Evolutionary conservation across 805 yeast genomes (phyloP), one percentile per base, ranked within the genome.

Genomic region (Tetrapisispora iriomotensis): DNA sequence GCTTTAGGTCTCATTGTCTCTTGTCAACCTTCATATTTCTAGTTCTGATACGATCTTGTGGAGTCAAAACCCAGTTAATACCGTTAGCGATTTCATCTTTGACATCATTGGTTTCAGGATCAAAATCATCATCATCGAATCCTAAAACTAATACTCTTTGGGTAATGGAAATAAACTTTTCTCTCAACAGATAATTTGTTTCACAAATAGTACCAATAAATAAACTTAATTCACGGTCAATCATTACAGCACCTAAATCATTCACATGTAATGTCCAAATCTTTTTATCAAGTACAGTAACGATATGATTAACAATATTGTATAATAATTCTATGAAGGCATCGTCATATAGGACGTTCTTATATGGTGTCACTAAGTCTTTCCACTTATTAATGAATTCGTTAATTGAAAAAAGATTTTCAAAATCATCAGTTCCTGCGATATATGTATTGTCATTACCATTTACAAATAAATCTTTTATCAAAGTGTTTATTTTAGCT

Each of bases 141-240:
- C 94, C 92, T 29, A 87, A 66, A 33, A 86, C 67, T 67, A 85
- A 72, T 17, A 86, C 82, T 31, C 92, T 70, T 57, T 90, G 97
- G 0, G 95, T 86, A 6, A 86, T 77, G 42, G 86, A 68, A 7
- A 82, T 70, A 54, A 90, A 90, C 49, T 75, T 74, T 44, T 85
- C 92, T 43, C 96, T 68, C 48, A 87, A 63, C 26, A 72, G 72
- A 59, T 87, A 90, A 52, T 79, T 70, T 41, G 77, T 75, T 36
- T 77, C 79, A 36, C 94, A 79, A 6, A 84, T 72, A 42, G 80
- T 81, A 33, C 79, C 72, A 37, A 92, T 82, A 25, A 90, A 70
- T 21, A 74, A 68, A 34, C 87, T 75, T 18, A 87, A 63, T 54
- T 88, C 95, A 43, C 83, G 75, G 47, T 92, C 97, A 36, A 92